Evolutionary conservation across 257 asterid species (phyloP), one percentile per base, ranked within the genome.

Genomic region (Handroanthus guayacan): DNA sequence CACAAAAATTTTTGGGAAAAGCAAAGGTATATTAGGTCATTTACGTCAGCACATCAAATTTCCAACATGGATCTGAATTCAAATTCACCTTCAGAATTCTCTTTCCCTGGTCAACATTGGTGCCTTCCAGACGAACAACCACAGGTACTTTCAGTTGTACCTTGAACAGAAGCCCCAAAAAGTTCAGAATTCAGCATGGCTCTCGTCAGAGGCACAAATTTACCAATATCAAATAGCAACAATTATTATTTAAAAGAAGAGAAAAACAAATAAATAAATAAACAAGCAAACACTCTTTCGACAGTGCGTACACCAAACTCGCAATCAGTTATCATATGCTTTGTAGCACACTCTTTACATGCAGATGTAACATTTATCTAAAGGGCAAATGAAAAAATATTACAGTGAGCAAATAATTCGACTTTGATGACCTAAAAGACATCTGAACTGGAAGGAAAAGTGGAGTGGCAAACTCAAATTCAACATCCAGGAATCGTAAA

Each of bases 91-190:
- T 90, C 62, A 90, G 92, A 72, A 90, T 90, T 82, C 97, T 87
- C 87, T 89, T 91, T 70, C 95, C 97, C 77, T 84, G 91, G 75
- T 91, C 97, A n/a, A 91, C 97, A 36, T 91, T 89, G 61, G 97
- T 91, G 44, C 97, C 97, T 81, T 91, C 97, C 48, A 91, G 92
- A 66, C 97, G 91, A 75, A 89, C 97, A 55, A 91, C 79, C 37
- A 89, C 95, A 4, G 95, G 97, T 67, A 89, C 97, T 79, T 91
- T 86, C 84, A 89, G 71, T 86, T 91, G 86, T 76, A 89, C 95
- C 95, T 91, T 57, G 67, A 71, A 58, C 16, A 77, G 54, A 79
- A 60, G 69, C 61, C 44, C 48, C 65, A 79, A 38, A 34, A 25
- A 71, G 62, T 34, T 55, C 43, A 54, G 67, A 52, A 62, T 25